phyloP scores from a whole-genome alignment of 352 stramenopile species.

The Elongisporangium undulatum region DNA sequence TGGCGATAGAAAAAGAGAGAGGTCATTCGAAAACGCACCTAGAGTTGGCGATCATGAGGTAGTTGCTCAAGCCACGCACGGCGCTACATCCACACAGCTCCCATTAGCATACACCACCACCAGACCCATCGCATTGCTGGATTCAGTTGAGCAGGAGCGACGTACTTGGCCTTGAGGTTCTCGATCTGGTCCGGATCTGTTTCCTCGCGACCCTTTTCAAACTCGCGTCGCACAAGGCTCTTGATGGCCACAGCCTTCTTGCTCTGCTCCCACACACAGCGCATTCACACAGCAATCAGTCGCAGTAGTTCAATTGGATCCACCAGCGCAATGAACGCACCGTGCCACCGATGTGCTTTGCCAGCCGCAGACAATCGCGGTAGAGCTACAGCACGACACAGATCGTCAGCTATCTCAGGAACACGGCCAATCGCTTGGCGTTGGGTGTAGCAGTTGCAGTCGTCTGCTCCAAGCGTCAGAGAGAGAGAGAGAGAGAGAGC shows the following conservation, averaged over 20 bases:
- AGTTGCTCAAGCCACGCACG: slow-evolving; percentile 83
- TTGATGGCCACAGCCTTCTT: slow-evolving; percentile 81
- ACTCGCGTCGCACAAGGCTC: slow-evolving; percentile 67
- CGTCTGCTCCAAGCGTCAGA: not conserved
- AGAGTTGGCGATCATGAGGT: slow-evolving; percentile 84
- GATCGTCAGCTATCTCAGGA: not conserved
- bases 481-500: not conserved
- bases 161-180: slow-evolving; percentile 78
- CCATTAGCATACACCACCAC: not conserved
- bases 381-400: slow-evolving; percentile 46
- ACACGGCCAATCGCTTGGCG: not conserved
- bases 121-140: not conserved
- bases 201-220: slow-evolving; percentile 72
- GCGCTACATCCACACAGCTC: slow-evolving; percentile 30
- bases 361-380: slow-evolving; percentile 78
- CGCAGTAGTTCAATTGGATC: no score
- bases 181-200: slow-evolving; percentile 83
- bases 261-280: slow-evolving; percentile 43
- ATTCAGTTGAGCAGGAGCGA: slow-evolving; percentile 1
- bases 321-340: no score
- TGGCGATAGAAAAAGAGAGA: not conserved
- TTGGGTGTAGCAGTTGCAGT: not conserved
- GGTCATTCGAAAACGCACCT: slow-evolving; percentile 27
- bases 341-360: slow-evolving; percentile 84
- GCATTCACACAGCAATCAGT: slow-evolving; percentile 1